Conservation (phyloP, 2,329 filamentous ascomycete species). For the Aureobasidium mangrovei region DNA sequence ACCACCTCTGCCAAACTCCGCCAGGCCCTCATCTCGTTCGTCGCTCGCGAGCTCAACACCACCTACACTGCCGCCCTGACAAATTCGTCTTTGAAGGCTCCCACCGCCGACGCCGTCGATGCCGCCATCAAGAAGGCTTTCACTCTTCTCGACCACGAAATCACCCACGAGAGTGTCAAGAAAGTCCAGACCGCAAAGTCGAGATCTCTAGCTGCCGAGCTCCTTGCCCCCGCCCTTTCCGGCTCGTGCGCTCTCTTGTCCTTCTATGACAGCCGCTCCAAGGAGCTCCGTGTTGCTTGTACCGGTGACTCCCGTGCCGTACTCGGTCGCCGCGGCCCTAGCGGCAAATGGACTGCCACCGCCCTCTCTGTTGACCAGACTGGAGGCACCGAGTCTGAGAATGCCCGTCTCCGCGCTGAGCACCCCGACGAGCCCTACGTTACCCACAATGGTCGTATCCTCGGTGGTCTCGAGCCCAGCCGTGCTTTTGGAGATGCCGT, state of each 20-base stretch:
- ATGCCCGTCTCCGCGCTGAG: constrained; percentile 68
- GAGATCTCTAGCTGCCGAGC: constrained; percentile 81
- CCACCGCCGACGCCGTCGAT: constrained; percentile 73
- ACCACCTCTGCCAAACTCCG: constrained; percentile 94
- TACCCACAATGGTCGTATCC: constrained; percentile 77
- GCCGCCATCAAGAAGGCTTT: constrained; percentile 89
- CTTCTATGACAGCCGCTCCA: constrained; percentile 85
- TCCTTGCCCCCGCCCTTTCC: constrained; percentile 84
- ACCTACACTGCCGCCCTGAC: constrained; percentile 72
- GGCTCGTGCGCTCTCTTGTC: constrained; percentile 95
- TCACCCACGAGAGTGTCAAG: constrained; percentile 84
- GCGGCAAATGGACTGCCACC: constrained; percentile 87
- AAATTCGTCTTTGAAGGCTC: constrained; percentile 50
- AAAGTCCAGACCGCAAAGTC: constrained; percentile 84
- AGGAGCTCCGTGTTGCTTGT: constrained; percentile 85
- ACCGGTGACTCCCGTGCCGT: constrained; percentile 96
- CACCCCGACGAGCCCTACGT: constrained; percentile 88
- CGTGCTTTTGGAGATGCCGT: constrained; percentile 92
- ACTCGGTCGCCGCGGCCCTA: constrained; percentile 65
- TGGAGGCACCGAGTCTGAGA: constrained; percentile 78
- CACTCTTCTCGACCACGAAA: constrained; percentile 80
- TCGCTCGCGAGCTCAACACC: constrained; percentile 82
- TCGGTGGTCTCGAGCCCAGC: constrained; percentile 85
- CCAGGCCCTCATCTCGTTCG: constrained; percentile 83
- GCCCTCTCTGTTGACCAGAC: constrained; percentile 90